These are phyloP conservation scores for Emergomyces pasteurianus DNA, from an alignment of 2,329 filamentous ascomycete species.

Conservation along the genomic window DNA sequence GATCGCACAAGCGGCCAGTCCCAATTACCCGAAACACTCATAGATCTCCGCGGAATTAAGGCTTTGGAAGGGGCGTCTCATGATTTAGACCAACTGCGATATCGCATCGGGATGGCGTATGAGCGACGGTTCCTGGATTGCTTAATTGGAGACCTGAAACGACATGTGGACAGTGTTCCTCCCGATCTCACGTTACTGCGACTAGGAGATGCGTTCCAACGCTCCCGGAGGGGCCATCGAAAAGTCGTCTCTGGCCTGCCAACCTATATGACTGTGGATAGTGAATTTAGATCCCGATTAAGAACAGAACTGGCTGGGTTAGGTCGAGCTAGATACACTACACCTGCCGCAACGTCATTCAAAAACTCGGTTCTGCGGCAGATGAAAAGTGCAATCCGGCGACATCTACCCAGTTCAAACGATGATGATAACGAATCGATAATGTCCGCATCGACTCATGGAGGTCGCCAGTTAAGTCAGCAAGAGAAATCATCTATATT, in stretches of 20 bases:
- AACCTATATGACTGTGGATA: constrained; percentile 63
- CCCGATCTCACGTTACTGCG: constrained; percentile 63
- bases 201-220: constrained; percentile 68
- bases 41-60: constrained; percentile 65
- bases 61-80: constrained; percentile 69
- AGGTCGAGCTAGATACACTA: constrained; percentile 68
- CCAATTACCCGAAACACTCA: constrained; percentile 29
- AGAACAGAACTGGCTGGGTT: constrained; percentile 63
- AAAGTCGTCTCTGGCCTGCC: constrained; percentile 60
- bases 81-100: constrained; percentile 63
- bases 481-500: constrained; percentile 84
- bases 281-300: constrained; percentile 58
- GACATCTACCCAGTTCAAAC: constrained; percentile 77
- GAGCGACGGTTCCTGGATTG: constrained; percentile 68
- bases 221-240: constrained; percentile 55
- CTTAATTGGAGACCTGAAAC: constrained; percentile 65
- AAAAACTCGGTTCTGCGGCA: constrained; percentile 75
- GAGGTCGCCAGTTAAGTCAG: constrained; percentile 56
- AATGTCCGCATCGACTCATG: constrained; percentile 69
- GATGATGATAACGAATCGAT: constrained; percentile 90
- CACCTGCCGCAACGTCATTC: constrained; percentile 70
- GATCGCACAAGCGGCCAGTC: constrained; percentile 16
- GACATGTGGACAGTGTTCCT: constrained; percentile 66
- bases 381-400: constrained; percentile 71
- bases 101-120: constrained; percentile 75